Evolutionary conservation across 2,329 filamentous ascomycete genomes (phyloP), one percentile per base, ranked within the genome.

Genomic region (Emmonsia crescens): DNA sequence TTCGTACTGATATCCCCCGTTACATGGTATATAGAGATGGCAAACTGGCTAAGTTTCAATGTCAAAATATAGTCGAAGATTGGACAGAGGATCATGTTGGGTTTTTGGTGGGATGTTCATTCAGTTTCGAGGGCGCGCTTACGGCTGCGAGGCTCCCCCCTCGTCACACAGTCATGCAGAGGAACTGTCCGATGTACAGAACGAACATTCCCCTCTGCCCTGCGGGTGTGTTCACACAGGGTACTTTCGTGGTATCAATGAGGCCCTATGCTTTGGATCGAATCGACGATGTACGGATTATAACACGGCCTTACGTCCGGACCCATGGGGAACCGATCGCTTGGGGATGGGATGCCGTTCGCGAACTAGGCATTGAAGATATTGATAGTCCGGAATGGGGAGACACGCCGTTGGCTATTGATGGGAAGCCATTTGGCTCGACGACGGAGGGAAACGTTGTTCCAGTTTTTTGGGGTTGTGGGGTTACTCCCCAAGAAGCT

Each of bases 271-370:
- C 68, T 29, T 66, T 64, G 0, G 67, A 73, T 2, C 79, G 84
- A 6, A 69, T 88, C 3, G 78, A 81, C 29, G 69, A 60, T 16
- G 82, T 87, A 0, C 74, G 84, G 14, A 72, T 75, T 3, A 78
- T 87, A 36, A 87, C 84, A 0, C 72, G 82, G 16, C 73, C 73
- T 9, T 88, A 81, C 70, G 70, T 76, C 9, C 73, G 77, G 1
- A 85, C 84, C 2, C 85, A 88, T 66, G 85, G 85, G 2, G 85
- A 87, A 73, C 83, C 83, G 1, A 74, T 88, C 16, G 83, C 81
- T 3, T 88, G 83, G 83, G 85, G 83, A 0, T 88, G 84, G 83
- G 79, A 85, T 3, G 81, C 79, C 0, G 70, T 82, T 10, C 67
- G 71, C 64, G 67, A 67, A 38, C 66, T 88, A 52, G 85, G 85